Conservation (phyloP, 2,329 filamentous ascomycete genomes). For the Fusarium proliferatum region DNA sequence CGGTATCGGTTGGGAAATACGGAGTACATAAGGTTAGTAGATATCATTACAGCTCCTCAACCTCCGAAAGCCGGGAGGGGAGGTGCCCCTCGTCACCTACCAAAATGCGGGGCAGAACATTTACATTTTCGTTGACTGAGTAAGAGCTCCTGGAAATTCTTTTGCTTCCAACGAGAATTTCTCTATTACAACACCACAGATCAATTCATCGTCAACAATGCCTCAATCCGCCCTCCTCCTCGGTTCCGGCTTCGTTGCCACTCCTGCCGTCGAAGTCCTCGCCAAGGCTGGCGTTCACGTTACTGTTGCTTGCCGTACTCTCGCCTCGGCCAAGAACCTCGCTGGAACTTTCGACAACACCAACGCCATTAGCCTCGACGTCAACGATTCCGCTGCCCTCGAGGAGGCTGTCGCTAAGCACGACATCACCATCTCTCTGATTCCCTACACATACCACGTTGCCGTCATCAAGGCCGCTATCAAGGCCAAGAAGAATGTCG, state of each 20-base stretch:
- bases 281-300: conserved; percentile 69
- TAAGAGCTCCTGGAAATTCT: conserved; percentile 15
- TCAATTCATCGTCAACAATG: conserved; percentile 20
- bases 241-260: conserved; percentile 69
- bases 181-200: conserved; percentile 5
- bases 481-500: conserved; percentile 92
- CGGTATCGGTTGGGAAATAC: conserved; percentile 19
- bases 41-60: neutral
- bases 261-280: conserved; percentile 73
- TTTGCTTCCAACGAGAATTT: conserved; percentile 19
- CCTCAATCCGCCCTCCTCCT: conserved; percentile 46
- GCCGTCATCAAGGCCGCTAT: conserved; percentile 94
- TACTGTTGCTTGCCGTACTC: conserved; percentile 83
- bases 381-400: conserved; percentile 78
- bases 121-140: conserved; percentile 11
- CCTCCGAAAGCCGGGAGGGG: conserved; percentile 21
- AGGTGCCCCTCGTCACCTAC: conserved; percentile 16
- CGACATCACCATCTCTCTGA: conserved; percentile 83
- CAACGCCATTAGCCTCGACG: conserved; percentile 84
- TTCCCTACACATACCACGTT: conserved; percentile 92
- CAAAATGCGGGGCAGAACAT: conserved; percentile 17
- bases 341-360: conserved; percentile 77
- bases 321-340: conserved; percentile 81
- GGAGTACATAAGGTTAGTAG: neutral
- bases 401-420: conserved; percentile 83